Conservation (phyloP, 345 rosid species). For the Mallotus nudiflorus region DNA sequence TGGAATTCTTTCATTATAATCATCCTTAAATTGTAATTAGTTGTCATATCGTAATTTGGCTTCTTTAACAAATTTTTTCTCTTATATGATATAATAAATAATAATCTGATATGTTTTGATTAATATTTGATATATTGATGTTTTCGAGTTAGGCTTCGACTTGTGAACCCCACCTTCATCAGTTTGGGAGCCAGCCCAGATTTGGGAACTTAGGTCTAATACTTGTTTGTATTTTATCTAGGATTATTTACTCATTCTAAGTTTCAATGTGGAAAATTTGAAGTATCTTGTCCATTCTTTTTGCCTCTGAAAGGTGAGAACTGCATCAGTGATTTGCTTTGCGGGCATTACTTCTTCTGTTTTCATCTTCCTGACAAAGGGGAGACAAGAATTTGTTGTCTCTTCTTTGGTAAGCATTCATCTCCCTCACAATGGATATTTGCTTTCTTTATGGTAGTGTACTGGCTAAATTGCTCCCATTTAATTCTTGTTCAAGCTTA, state of each 20-base stretch:
- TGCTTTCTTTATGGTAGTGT: conserved; percentile 4
- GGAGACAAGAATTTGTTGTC: conserved; percentile 59
- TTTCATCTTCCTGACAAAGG: conserved; percentile 56
- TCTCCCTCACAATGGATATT: conserved; percentile 11
- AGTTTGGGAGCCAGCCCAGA: neutral
- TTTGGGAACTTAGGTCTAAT: neutral
- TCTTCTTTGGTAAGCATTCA: conserved; percentile 63
- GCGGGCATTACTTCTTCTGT: conserved; percentile 88
- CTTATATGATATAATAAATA: too few relatives aligned
- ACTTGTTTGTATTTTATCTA: neutral
- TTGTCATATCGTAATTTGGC: neutral
- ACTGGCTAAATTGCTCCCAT: neutral
- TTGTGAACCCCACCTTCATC: neutral
- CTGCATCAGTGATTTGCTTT: conserved; percentile 81
- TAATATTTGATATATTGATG: neutral
- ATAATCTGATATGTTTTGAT: too few relatives aligned
- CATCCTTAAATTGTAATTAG: neutral
- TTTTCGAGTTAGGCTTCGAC: neutral
- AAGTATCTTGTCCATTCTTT: neutral
- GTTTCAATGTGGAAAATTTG: neutral
- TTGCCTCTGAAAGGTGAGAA: conserved; percentile 65
- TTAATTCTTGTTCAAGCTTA: conserved; percentile 10
- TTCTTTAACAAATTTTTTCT: too few relatives aligned
- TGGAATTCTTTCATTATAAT: neutral
- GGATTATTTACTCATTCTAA: too few relatives aligned